Conservation (phyloP, 116 monocot genomes). For the Zostera marina region DNA sequence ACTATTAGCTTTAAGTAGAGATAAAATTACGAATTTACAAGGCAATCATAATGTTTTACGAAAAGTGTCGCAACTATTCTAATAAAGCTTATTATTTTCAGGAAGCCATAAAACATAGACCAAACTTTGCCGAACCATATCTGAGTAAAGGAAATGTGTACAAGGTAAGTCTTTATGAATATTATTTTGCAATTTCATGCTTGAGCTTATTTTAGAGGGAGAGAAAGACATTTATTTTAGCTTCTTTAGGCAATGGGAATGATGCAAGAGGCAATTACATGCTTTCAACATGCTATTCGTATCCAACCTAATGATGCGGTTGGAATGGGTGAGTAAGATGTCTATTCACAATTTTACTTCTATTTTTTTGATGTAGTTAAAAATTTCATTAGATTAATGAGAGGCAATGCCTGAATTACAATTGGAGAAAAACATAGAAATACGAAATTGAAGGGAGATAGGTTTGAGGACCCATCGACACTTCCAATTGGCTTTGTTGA, state of each 20-base stretch:
- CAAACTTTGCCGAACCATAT: conserved; percentile 58
- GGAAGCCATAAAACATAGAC: conserved; percentile 91
- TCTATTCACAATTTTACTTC: not conserved
- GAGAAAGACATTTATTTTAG: conserved; percentile 26
- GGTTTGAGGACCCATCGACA: no score
- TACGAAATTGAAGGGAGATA: no score
- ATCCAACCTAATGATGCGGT: conserved; percentile 64
- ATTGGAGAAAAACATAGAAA: no score
- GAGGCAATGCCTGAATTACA: no score
- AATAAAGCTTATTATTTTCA: conserved; percentile 9
- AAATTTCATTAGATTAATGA: no score
- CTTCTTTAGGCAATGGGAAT: conserved; percentile 84
- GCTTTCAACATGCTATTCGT: conserved; percentile 77
- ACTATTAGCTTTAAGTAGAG: no score
- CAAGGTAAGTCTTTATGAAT: conserved; percentile 48
- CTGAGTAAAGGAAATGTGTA: conserved; percentile 69
- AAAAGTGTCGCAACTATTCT: no score
- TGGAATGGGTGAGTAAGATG: conserved; percentile 48
- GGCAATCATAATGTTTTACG: no score
- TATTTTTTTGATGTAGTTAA: not conserved
- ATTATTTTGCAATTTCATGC: conserved; percentile 9
- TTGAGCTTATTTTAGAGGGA: conserved; percentile 18
- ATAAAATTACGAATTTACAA: no score
- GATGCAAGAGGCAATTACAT: conserved; percentile 77
- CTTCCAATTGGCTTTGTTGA: no score